phyloP scores from a whole-genome alignment of 129 eudicot species.

The Heracleum sosnowskyi region DNA sequence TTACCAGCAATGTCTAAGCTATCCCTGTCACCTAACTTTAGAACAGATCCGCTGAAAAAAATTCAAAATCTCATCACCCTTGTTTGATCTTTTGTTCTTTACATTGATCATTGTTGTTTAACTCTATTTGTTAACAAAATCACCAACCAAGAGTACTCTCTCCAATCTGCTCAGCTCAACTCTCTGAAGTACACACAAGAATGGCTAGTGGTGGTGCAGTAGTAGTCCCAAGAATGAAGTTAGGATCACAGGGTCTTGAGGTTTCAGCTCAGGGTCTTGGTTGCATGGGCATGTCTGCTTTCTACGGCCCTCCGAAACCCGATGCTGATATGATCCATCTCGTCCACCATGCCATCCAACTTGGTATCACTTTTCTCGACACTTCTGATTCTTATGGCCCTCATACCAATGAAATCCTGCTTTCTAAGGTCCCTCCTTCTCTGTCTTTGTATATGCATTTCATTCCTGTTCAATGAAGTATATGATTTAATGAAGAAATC shows the following conservation, averaged over 20 bases:
- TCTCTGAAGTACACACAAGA: neutral
- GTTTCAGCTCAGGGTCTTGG: constrained; percentile 8
- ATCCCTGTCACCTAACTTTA: too few species aligned
- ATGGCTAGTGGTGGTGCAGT: neutral
- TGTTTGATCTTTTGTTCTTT: too few species aligned
- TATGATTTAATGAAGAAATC: too few species aligned
- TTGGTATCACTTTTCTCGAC: neutral
- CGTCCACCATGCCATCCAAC: neutral
- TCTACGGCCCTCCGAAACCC: neutral
- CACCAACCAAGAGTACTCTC: neutral
- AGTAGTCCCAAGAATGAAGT: neutral
- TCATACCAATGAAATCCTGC: constrained; percentile 7
- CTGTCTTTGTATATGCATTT: too few species aligned
- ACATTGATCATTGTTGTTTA: neutral
- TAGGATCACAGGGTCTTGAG: neutral
- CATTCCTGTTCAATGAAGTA: too few species aligned
- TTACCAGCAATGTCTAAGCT: too few species aligned
- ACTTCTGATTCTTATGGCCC: neutral
- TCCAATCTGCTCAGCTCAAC: neutral
- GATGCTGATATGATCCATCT: neutral
- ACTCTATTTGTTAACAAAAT: too few species aligned
- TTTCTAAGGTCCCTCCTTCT: constrained; percentile 1
- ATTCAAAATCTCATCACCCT: too few species aligned
- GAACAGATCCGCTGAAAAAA: too few species aligned
- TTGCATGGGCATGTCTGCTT: constrained; percentile 8